A percentile compares a stretch with the other conserved stretches of the same genome.
These are phyloP conservation scores for Schwanniomyces vanrijiae DNA, from an alignment of 805 yeast genomes.

Conservation along the genomic window DNA sequence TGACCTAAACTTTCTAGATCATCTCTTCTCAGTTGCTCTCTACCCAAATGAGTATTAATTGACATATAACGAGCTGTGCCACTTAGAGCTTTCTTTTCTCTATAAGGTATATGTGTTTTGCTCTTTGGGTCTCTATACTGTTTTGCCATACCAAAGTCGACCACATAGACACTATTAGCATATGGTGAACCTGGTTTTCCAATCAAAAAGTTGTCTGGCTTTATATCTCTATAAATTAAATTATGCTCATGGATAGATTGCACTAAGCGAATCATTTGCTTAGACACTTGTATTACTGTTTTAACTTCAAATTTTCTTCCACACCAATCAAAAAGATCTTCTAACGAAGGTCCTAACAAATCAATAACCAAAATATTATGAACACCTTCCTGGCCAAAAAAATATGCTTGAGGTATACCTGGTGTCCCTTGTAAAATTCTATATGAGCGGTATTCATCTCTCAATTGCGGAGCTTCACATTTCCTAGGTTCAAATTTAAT, in stretches of 20 bases:
- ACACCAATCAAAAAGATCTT: constrained; percentile 98
- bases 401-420: constrained; percentile 96
- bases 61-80: constrained; percentile 99
- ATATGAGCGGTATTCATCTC: constrained; percentile 97
- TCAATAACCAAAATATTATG: constrained; percentile 95
- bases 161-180: constrained; percentile 83
- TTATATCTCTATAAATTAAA: constrained; percentile 92
- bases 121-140: constrained; percentile 96
- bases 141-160: constrained; percentile 99
- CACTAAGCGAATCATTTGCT: constrained; percentile 88
- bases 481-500: constrained; percentile 96
- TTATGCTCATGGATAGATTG: constrained; percentile 87
- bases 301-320: constrained; percentile 84
- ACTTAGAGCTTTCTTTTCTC: constrained; percentile 92
- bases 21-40: constrained; percentile 95
- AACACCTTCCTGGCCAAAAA: constrained; percentile 97
- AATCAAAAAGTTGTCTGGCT: constrained; percentile 94
- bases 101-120: constrained; percentile 91
- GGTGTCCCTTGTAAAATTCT: constrained; percentile 75
- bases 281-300: constrained; percentile 91
- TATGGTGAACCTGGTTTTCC: constrained; percentile 85
- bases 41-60: constrained; percentile 93
- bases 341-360: constrained; percentile 91
- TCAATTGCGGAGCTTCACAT: constrained; percentile 94
- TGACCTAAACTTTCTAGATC: constrained; percentile 96